phyloP scores from a whole-genome alignment of 2,329 filamentous ascomycete genomes.

The Diaporthe vaccinii region DNA sequence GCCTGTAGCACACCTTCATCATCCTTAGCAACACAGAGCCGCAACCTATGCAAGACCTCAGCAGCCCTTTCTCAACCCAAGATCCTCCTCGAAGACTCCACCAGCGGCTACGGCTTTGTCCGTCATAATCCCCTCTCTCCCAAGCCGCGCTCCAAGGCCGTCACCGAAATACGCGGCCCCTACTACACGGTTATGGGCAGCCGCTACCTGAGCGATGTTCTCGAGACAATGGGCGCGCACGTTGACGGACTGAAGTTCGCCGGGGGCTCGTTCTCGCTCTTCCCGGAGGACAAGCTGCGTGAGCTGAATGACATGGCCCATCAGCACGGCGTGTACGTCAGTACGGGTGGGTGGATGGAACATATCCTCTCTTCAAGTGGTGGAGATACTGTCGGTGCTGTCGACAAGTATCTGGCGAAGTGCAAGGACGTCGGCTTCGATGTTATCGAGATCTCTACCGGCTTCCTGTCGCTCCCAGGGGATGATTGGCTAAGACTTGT shows the following conservation, averaged over 20 bases:
- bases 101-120: slow-evolving; percentile 63
- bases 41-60: neutral
- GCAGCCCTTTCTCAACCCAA: neutral
- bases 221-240: slow-evolving; percentile 68
- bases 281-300: slow-evolving; percentile 58
- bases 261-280: slow-evolving; percentile 65
- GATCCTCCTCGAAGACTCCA: neutral
- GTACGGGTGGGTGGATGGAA: slow-evolving; percentile 69
- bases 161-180: slow-evolving; percentile 68
- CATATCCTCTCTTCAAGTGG: slow-evolving; percentile 57
- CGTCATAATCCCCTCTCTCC: slow-evolving; percentile 61
- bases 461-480: slow-evolving; percentile 66
- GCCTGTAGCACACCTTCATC: neutral
- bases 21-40: neutral
- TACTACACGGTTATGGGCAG: slow-evolving; percentile 69
- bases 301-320: slow-evolving; percentile 65
- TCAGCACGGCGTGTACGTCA: slow-evolving; percentile 63
- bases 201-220: slow-evolving; percentile 63
- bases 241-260: slow-evolving; percentile 70
- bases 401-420: slow-evolving; percentile 65
- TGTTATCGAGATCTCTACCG: slow-evolving; percentile 66
- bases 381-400: slow-evolving; percentile 46
- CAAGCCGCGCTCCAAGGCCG: slow-evolving; percentile 63
- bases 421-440: slow-evolving; percentile 68
- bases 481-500: slow-evolving; percentile 67